These are phyloP conservation scores for Aspergillus latus DNA, from an alignment of 2,329 filamentous ascomycete genomes.

Conservation along the genomic window DNA sequence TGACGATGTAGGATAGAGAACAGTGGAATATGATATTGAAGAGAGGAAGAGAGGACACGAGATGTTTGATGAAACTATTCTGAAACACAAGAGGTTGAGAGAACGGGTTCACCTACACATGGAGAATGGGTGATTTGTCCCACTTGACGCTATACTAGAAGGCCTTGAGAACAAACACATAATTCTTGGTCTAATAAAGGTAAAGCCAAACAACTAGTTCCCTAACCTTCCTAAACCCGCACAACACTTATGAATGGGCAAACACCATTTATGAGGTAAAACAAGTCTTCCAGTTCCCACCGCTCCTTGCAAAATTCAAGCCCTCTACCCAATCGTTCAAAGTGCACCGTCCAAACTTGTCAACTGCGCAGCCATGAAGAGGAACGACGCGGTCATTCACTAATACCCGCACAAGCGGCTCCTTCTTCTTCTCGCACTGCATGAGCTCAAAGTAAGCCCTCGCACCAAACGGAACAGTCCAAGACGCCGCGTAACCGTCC, in stretches of 20 bases:
- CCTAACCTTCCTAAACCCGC: too few relatives aligned
- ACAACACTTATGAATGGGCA: too few relatives aligned
- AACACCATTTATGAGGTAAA: conserved; percentile 25
- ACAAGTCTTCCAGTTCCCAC: conserved; percentile 73
- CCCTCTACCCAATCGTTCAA: conserved; percentile 71
- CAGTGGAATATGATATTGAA: too few relatives aligned
- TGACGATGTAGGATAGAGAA: too few relatives aligned
- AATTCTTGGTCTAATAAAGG: too few relatives aligned
- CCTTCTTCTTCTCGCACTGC: conserved; percentile 54
- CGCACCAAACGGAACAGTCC: conserved; percentile 78
- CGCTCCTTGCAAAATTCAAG: conserved; percentile 68
- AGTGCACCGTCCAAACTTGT: conserved; percentile 69
- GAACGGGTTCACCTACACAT: not conserved
- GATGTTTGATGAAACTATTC: not conserved
- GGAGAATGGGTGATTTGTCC: not conserved
- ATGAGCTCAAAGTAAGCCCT: conserved; percentile 88
- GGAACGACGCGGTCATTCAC: conserved; percentile 81
- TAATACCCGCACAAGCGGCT: conserved; percentile 75
- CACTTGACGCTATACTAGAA: too few relatives aligned
- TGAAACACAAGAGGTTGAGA: not conserved
- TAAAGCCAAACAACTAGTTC: too few relatives aligned
- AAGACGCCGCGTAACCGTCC: conserved; percentile 71
- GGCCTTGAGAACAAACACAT: too few relatives aligned
- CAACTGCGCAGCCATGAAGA: conserved; percentile 67
- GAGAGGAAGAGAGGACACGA: too few relatives aligned